Conservation (phyloP, 495 filamentous ascomycete genomes). For the Staphylotrichum tortipilum region DNA sequence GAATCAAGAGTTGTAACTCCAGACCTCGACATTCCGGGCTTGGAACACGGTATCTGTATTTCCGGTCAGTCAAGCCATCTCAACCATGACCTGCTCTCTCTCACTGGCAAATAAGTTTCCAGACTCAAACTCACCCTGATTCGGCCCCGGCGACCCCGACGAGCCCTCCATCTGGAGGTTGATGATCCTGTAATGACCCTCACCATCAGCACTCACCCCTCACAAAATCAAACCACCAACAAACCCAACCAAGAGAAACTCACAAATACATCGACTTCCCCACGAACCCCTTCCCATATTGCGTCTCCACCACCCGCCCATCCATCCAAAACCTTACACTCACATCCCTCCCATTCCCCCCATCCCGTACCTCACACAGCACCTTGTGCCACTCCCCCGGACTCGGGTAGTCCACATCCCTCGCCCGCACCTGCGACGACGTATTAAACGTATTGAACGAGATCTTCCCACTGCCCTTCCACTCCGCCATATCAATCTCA, state of each 20-base stretch:
- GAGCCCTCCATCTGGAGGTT: slow-evolving; percentile 45
- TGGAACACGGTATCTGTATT: slow-evolving; percentile 35
- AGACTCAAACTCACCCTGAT: slow-evolving; percentile 26
- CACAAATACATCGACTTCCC: slow-evolving; percentile 42
- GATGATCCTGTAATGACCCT: slow-evolving; percentile 37
- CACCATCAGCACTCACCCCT: slow-evolving; percentile 6
- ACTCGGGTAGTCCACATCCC: slow-evolving; percentile 41
- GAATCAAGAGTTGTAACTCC: slow-evolving; percentile 23
- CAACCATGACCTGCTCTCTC: not conserved
- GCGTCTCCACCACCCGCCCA: slow-evolving; percentile 39
- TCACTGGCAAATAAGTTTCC: not conserved
- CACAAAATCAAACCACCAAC: not conserved
- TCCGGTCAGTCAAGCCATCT: not conserved
- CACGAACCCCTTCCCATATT: slow-evolving; percentile 42
- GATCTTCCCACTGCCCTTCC: slow-evolving; percentile 54
- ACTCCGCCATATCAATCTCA: slow-evolving; percentile 54
- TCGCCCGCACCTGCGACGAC: slow-evolving; percentile 36
- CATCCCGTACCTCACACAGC: slow-evolving; percentile 42
- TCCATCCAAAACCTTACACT: slow-evolving; percentile 48
- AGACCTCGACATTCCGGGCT: slow-evolving; percentile 31
- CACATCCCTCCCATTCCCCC: slow-evolving; percentile 46
- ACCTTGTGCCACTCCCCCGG: slow-evolving; percentile 43
- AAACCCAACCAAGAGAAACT: slow-evolving; percentile 12
- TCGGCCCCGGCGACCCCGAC: slow-evolving; percentile 39
- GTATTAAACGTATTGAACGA: slow-evolving; percentile 56